Conservation (phyloP, 306 rosid genomes). For the Cyamopsis tetragonoloba region DNA sequence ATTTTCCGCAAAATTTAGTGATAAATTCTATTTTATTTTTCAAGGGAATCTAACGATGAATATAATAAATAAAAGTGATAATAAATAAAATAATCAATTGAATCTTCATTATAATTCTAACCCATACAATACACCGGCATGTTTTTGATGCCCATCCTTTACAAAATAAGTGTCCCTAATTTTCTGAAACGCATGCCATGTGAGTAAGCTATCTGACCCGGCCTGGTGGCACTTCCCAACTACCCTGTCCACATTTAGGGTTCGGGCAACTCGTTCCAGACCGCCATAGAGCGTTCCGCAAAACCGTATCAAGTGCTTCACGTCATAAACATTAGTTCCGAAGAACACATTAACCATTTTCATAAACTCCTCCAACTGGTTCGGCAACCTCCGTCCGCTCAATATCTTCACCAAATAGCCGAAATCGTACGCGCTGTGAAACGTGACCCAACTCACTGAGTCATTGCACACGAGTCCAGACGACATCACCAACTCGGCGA, state of each 20-base stretch:
- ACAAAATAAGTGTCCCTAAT: constrained; percentile 61
- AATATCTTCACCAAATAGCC: constrained; percentile 70
- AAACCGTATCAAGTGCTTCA: constrained; percentile 67
- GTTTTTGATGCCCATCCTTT: constrained; percentile 46
- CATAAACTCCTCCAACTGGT: constrained; percentile 43
- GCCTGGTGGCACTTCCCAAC: constrained; percentile 84
- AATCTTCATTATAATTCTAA: constrained; percentile 32
- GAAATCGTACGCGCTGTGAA: constrained; percentile 68
- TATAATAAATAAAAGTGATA: too few species aligned
- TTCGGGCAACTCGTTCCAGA: constrained; percentile 59
- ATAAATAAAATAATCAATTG: constrained; percentile 16
- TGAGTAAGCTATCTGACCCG: constrained; percentile 78
- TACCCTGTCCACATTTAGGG: constrained; percentile 58
- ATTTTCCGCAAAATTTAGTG: too few species aligned
- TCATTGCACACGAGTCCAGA: constrained; percentile 57
- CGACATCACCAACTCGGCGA: constrained; percentile 51
- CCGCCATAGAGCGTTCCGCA: constrained; percentile 64
- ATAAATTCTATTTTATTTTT: too few species aligned
- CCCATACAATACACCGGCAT: constrained; percentile 71
- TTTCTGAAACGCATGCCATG: constrained; percentile 74
- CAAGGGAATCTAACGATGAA: too few species aligned
- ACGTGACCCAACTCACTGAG: constrained; percentile 62
- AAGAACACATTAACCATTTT: constrained; percentile 36
- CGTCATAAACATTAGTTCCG: constrained; percentile 56
- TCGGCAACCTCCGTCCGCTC: constrained; percentile 40